These are phyloP conservation scores for Colletotrichum chrysophilum DNA, from an alignment of 2,329 filamentous ascomycete genomes.

Conservation along the genomic window DNA sequence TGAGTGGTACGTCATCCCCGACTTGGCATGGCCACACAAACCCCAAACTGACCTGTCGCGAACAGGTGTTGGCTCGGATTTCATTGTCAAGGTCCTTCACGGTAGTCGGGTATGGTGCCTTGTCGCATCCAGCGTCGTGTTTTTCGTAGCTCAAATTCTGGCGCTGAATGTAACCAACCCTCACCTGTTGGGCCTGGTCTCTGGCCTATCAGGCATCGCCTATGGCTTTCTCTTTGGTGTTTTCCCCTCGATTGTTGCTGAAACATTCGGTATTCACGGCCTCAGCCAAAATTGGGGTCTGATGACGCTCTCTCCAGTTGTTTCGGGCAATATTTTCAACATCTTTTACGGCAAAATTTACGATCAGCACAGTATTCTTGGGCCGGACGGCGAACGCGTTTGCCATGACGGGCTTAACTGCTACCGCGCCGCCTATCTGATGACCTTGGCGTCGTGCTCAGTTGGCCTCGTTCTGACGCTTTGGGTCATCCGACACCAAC, in stretches of 20 bases:
- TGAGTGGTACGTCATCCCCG: conserved; percentile 65
- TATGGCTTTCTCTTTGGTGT: conserved; percentile 96
- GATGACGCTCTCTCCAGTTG: conserved; percentile 87
- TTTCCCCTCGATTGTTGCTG: conserved; percentile 86
- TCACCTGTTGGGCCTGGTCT: conserved; percentile 77
- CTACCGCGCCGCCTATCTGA: conserved; percentile 80
- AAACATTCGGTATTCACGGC: conserved; percentile 88
- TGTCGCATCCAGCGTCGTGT: conserved; percentile 77
- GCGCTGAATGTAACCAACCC: conserved; percentile 81
- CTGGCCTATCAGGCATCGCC: conserved; percentile 81
- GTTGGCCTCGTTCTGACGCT: conserved; percentile 73
- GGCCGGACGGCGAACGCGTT: conserved; percentile 70
- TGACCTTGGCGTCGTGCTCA: conserved; percentile 76
- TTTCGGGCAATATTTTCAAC: conserved; percentile 92
- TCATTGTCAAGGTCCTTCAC: conserved; percentile 80
- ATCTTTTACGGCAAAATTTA: conserved; percentile 86
- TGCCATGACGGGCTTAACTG: conserved; percentile 82
- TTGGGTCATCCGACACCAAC: conserved; percentile 70
- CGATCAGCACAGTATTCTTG: conserved; percentile 77
- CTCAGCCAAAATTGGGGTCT: conserved; percentile 96
- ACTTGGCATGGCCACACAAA: background rate
- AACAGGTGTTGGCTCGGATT: conserved; percentile 84
- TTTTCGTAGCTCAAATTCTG: conserved; percentile 78
- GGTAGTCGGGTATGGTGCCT: conserved; percentile 92
- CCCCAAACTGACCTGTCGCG: background rate